phyloP scores from a whole-genome alignment of 75 land plant genomes.

The Isoetes taiwanensis region DNA sequence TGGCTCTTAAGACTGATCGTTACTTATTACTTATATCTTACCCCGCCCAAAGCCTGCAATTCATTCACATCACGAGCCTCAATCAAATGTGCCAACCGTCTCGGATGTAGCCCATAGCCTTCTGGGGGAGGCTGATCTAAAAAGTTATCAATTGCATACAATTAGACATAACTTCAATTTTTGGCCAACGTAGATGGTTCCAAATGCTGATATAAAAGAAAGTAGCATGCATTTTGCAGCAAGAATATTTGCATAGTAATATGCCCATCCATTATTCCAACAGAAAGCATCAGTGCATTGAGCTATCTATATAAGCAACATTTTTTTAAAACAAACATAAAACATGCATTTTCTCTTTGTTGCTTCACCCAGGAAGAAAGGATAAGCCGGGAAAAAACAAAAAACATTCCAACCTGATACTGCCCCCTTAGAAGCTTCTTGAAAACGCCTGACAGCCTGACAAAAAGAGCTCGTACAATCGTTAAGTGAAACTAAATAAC shows the following conservation, averaged over 20 bases:
- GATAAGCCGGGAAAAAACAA: background rate
- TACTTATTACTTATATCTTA: slow-evolving; percentile 8
- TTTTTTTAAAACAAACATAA: background rate
- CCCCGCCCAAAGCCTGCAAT: slow-evolving; percentile 54
- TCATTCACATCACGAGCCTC: slow-evolving; percentile 36
- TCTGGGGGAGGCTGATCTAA: slow-evolving; percentile 23
- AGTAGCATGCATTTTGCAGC: too few species aligned
- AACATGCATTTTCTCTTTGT: background rate
- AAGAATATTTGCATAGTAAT: too few species aligned
- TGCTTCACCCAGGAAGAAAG: background rate
- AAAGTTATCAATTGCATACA: too few species aligned
- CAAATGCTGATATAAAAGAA: too few species aligned
- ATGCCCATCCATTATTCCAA: background rate
- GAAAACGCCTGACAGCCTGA: slow-evolving; percentile 72
- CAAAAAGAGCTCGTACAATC: background rate
- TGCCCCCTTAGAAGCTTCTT: slow-evolving; percentile 37
- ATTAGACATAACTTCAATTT: too few species aligned
- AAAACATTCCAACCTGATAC: slow-evolving; percentile 9
- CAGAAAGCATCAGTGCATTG: slow-evolving; percentile 10
- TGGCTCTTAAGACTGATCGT: background rate
- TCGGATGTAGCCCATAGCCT: slow-evolving; percentile 41
- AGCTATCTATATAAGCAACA: background rate
- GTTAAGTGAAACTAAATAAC: background rate
- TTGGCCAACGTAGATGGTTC: too few species aligned
- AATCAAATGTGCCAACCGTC: slow-evolving; percentile 35